phyloP scores from a whole-genome alignment of 2,329 filamentous ascomycete species.

The Sclerotinia borealis region DNA sequence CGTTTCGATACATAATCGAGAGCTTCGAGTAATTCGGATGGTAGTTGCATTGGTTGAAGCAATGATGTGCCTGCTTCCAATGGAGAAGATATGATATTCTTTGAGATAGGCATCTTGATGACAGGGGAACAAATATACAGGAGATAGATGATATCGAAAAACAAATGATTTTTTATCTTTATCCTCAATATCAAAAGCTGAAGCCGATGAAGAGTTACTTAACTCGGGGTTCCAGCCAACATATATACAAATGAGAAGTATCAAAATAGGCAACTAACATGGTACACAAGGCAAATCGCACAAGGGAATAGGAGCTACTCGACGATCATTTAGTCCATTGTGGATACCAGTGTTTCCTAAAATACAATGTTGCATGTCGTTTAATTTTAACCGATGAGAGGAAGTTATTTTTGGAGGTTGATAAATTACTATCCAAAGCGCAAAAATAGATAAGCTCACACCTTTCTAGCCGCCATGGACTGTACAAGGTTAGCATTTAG shows the following conservation, averaged over 20 bases:
- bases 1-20: constrained; percentile 53
- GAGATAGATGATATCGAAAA: not conserved
- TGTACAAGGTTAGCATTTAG: not conserved
- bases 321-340: not conserved
- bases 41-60: constrained; percentile 52
- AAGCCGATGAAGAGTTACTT: not conserved
- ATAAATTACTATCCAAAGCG: not conserved
- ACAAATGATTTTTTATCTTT: not conserved
- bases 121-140: not conserved
- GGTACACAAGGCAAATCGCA: not conserved
- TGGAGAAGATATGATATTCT: constrained; percentile 54
- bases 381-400: not conserved
- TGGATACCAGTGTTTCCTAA: not conserved
- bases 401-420: not conserved
- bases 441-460: not conserved
- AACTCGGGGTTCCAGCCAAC: not conserved
- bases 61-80: constrained; percentile 57
- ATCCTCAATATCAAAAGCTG: not conserved
- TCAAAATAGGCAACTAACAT: not conserved
- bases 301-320: not conserved
- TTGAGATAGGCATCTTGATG: constrained; percentile 33
- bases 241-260: constrained; percentile 1
- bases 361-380: not conserved
- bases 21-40: constrained; percentile 46
- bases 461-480: accelerated